Conservation (phyloP, 352 stramenopile genomes). For the Globisporangium alternatum region DNA sequence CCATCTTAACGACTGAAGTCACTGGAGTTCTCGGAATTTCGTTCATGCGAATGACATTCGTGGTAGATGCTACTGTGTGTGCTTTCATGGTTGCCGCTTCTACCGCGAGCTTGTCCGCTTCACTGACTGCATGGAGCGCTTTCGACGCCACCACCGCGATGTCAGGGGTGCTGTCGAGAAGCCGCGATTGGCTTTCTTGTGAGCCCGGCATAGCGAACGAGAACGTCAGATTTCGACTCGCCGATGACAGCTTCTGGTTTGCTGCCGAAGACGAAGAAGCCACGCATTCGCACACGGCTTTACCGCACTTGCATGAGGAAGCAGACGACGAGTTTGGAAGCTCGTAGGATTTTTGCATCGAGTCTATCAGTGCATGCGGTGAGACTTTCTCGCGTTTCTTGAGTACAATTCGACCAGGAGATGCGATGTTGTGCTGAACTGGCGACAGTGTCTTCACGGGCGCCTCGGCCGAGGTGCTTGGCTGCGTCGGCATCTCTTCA, state of each 20-base stretch:
- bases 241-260: slow-evolving; percentile 21
- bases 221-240: slow-evolving; percentile 63
- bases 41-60: background rate
- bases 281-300: slow-evolving; percentile 21
- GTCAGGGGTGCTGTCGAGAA: slow-evolving; percentile 34
- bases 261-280: background rate
- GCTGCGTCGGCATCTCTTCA: slow-evolving; percentile 42
- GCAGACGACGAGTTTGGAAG: slow-evolving; percentile 15
- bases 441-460: background rate
- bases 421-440: slow-evolving; percentile 5
- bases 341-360: slow-evolving; percentile 36
- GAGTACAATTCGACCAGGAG: slow-evolving; percentile 18
- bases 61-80: background rate
- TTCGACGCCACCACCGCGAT: slow-evolving; percentile 28
- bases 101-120: slow-evolving; percentile 14
- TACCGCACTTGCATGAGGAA: slow-evolving; percentile 26
- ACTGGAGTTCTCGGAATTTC: slow-evolving; percentile 1
- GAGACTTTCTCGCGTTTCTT: slow-evolving; percentile 30
- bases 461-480: background rate
- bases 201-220: slow-evolving; percentile 61
- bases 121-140: slow-evolving; percentile 19
- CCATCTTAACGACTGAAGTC: background rate
- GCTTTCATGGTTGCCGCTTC: slow-evolving; percentile 2
- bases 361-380: slow-evolving; percentile 20
- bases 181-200: slow-evolving; percentile 46